phyloP scores from a whole-genome alignment of 345 rosid species.

The Hibiscus syriacus region DNA sequence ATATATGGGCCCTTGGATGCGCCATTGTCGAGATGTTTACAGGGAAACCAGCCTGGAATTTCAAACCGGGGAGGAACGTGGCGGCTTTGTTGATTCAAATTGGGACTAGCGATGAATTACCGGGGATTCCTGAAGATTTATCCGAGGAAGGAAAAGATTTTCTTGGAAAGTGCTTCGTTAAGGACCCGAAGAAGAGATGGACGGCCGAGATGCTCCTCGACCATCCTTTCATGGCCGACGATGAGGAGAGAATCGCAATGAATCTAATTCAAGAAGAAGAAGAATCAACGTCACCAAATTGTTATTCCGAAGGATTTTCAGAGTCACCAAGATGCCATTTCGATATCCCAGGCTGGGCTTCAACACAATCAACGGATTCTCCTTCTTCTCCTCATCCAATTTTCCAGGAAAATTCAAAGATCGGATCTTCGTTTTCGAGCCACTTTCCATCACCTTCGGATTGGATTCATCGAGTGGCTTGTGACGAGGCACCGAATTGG shows the following conservation, averaged over 20 bases:
- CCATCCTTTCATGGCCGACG: no score
- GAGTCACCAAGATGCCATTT: constrained; percentile 44
- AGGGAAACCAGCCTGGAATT: background rate
- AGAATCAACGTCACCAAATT: background rate
- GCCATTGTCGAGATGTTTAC: background rate
- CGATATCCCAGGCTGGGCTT: constrained; percentile 36
- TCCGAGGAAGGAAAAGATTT: background rate
- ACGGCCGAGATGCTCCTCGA: no score
- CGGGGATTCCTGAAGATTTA: background rate
- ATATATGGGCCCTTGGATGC: background rate
- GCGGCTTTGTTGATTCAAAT: background rate
- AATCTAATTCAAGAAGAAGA: constrained; percentile 4
- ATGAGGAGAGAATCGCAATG: no score
- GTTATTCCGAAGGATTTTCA: background rate
- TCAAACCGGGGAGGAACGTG: background rate
- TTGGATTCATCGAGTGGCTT: constrained; percentile 22
- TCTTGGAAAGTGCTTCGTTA: background rate
- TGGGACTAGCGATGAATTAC: background rate
- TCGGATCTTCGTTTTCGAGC: constrained; percentile 3
- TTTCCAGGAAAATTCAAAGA: constrained; percentile 7
- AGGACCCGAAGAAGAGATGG: background rate
- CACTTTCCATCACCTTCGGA: constrained; percentile 14
- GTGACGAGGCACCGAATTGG: constrained; percentile 29
- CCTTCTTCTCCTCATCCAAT: background rate
- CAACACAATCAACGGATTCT: constrained; percentile 30